Conservation (phyloP, 495 filamentous ascomycete genomes). For the Hyaloscypha variabilis region DNA sequence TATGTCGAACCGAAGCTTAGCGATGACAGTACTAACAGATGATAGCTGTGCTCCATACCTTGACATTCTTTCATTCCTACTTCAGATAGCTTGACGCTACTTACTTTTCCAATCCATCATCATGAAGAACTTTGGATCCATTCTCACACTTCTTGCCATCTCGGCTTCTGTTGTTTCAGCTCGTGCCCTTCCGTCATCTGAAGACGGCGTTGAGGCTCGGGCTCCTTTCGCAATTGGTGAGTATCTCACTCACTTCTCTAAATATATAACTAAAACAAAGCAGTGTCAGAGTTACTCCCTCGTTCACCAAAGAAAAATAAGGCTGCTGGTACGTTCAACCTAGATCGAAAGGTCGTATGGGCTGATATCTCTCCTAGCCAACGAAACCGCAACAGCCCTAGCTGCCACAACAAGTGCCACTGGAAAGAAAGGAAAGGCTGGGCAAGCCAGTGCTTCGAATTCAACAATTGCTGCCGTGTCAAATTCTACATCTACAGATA, state of each 20-base stretch:
- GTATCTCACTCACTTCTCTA: not conserved
- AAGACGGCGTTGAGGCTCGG: slow-evolving; percentile 20
- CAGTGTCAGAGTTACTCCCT: slow-evolving; percentile 6
- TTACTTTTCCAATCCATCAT: slow-evolving; percentile 33
- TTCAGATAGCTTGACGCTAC: slow-evolving; percentile 31
- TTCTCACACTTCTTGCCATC: slow-evolving; percentile 38
- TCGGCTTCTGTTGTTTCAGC: slow-evolving; percentile 37
- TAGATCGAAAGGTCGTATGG: not conserved
- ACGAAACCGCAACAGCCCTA: not conserved
- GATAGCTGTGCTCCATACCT: slow-evolving; percentile 42
- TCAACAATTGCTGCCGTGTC: slow-evolving; percentile 3
- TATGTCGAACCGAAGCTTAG: slow-evolving; percentile 24
- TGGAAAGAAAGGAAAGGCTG: slow-evolving; percentile 5
- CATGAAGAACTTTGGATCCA: slow-evolving; percentile 44
- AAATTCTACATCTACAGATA: slow-evolving; percentile 10
- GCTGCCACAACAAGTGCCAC: slow-evolving; percentile 7
- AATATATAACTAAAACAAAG: not conserved
- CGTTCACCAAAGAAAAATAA: slow-evolving; percentile 26
- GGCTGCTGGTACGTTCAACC: slow-evolving; percentile 1
- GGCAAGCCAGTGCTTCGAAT: slow-evolving; percentile 9
- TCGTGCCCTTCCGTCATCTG: slow-evolving; percentile 29
- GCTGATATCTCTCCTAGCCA: not conserved
- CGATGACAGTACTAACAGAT: slow-evolving; percentile 19
- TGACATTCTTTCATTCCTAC: slow-evolving; percentile 35
- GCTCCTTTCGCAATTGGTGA: slow-evolving; percentile 22